Conservation (phyloP, 2,329 filamentous ascomycete genomes). For the Pleurostoma richardsiae region DNA sequence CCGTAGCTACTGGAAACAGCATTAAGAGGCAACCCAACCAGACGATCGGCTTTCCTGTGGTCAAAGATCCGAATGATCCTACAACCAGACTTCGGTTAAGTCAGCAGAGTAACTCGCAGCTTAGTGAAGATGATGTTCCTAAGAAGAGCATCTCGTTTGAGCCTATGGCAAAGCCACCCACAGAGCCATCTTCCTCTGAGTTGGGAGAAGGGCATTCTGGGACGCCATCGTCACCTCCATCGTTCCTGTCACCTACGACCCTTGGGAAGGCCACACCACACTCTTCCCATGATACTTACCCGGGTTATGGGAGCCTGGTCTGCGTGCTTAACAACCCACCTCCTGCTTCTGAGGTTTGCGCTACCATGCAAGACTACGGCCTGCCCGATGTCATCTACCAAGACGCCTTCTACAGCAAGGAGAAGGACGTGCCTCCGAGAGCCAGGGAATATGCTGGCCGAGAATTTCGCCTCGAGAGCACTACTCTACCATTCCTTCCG, state of each 20-base stretch:
- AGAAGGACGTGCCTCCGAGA: constrained; percentile 74
- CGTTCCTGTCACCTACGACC: background rate
- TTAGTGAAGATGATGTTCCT: constrained; percentile 28
- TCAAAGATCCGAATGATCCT: constrained; percentile 69
- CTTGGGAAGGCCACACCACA: background rate
- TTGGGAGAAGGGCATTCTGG: no score
- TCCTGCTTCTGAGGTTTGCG: constrained; percentile 35
- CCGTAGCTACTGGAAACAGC: constrained; percentile 21
- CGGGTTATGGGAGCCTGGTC: constrained; percentile 14
- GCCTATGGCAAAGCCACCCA: constrained; percentile 3
- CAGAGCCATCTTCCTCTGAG: constrained; percentile 5
- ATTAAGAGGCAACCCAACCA: constrained; percentile 32
- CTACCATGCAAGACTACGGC: constrained; percentile 51
- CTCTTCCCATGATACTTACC: background rate
- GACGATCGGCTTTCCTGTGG: constrained; percentile 62
- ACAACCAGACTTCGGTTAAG: constrained; percentile 60
- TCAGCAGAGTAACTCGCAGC: constrained; percentile 55
- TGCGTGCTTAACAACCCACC: constrained; percentile 28
- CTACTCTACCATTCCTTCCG: constrained; percentile 73
- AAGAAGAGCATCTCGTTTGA: constrained; percentile 31
- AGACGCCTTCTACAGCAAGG: constrained; percentile 79
- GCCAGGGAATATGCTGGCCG: constrained; percentile 80
- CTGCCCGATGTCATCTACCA: constrained; percentile 73
- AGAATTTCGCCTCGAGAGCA: constrained; percentile 74
- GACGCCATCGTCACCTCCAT: background rate